phyloP scores from a whole-genome alignment of 805 yeast genomes.

The Suhomyces vadensis region DNA sequence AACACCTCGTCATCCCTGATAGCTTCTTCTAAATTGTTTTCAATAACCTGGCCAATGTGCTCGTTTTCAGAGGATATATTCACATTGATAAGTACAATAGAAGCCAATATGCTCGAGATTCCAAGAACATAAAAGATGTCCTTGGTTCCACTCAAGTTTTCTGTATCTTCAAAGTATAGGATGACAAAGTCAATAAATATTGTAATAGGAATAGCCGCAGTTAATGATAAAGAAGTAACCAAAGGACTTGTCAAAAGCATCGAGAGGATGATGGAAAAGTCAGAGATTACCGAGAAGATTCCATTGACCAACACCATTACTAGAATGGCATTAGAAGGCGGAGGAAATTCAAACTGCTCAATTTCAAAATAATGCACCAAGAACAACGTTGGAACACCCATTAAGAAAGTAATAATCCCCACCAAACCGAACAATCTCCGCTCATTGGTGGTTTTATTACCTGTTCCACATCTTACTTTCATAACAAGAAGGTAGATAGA shows the following conservation, averaged over 20 bases:
- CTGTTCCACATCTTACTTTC: conserved; percentile 46
- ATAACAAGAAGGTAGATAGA: conserved; percentile 46
- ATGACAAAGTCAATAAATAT: conserved; percentile 49
- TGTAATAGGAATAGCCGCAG: conserved; percentile 54
- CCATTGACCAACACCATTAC: conserved; percentile 43
- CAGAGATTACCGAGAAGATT: conserved; percentile 48
- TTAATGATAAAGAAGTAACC: conserved; percentile 50
- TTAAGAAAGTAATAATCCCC: conserved; percentile 43
- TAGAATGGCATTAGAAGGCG: conserved; percentile 33
- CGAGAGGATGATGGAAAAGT: conserved; percentile 51
- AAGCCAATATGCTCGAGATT: conserved; percentile 45
- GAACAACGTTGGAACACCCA: conserved; percentile 41
- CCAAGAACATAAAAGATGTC: conserved; percentile 45
- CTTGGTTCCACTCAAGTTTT: conserved; percentile 18
- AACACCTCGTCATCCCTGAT: conserved; percentile 46
- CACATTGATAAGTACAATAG: conserved; percentile 49
- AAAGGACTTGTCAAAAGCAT: conserved; percentile 55
- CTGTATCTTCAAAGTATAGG: conserved; percentile 22
- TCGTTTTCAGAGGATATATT: conserved; percentile 46
- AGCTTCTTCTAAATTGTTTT: conserved; percentile 49
- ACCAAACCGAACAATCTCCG: conserved; percentile 48
- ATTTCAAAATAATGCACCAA: conserved; percentile 37
- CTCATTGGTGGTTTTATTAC: conserved; percentile 46
- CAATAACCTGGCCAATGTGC: conserved; percentile 47
- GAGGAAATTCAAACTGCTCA: conserved; percentile 46